These are phyloP conservation scores for Lodderomyces elongisporus DNA, from an alignment of 1,139 yeast genomes.

Conservation along the genomic window DNA sequence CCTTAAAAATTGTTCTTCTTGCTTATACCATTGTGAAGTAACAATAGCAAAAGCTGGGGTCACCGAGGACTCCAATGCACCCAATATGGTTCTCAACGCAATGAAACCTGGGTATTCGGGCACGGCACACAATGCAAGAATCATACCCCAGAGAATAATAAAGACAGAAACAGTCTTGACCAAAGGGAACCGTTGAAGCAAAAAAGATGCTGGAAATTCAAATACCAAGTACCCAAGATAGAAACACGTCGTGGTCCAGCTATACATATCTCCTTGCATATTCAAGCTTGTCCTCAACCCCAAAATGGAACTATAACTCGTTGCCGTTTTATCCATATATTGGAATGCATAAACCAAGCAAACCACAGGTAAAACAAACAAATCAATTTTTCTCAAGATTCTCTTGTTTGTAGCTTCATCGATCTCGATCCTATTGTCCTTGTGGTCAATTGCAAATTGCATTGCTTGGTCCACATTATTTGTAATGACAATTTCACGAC, in stretches of 20 bases:
- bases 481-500: conserved; percentile 24
- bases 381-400: conserved; percentile 46
- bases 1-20: conserved; percentile 21
- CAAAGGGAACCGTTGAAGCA: conserved; percentile 34
- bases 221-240: conserved; percentile 34
- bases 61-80: conserved; percentile 49
- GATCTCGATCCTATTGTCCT: conserved; percentile 14
- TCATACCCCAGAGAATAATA: conserved; percentile 28
- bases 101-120: conserved; percentile 28
- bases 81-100: conserved; percentile 35
- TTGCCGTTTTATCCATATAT: conserved; percentile 63
- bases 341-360: conserved; percentile 53
- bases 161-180: conserved; percentile 20
- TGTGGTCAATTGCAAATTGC: conserved; percentile 20
- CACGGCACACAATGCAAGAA: conserved; percentile 24
- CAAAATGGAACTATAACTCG: conserved; percentile 55
- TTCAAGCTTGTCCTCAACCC: conserved; percentile 46
- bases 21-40: conserved; percentile 26
- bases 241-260: conserved; percentile 57
- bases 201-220: conserved; percentile 39
- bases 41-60: conserved; percentile 58
- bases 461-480: conserved; percentile 34
- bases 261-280: conserved; percentile 48
- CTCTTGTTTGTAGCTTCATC: conserved; percentile 15
- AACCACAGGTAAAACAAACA: conserved; percentile 50